A percentile compares a stretch with the other conserved stretches of the same genome.
These are phyloP conservation scores for Arabis hirsuta DNA, from an alignment of 345 rosid genomes.

Conservation along the genomic window DNA sequence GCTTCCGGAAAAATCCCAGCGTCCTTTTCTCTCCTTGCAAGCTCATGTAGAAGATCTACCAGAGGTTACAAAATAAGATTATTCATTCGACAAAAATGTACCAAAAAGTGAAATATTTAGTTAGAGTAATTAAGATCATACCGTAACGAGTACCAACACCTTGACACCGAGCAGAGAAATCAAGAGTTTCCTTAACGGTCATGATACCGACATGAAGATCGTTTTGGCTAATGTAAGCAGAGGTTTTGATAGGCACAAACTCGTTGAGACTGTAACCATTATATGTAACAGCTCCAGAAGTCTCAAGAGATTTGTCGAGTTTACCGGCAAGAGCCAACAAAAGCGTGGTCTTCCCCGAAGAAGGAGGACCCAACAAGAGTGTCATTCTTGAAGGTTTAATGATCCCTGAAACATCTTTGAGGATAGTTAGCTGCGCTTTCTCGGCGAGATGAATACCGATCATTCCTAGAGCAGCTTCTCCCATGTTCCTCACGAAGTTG, in stretches of 20 bases:
- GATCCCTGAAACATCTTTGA: conserved; percentile 67
- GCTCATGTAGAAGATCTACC: conserved; percentile 69
- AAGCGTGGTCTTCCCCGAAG: conserved; percentile 85
- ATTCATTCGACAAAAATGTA: background rate
- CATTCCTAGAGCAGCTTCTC: conserved; percentile 59
- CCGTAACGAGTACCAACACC: conserved; percentile 86
- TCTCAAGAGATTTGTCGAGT: conserved; percentile 60
- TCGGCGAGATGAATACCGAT: conserved; percentile 63
- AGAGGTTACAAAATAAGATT: background rate
- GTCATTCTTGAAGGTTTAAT: conserved; percentile 82
- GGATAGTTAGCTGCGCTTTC: conserved; percentile 65
- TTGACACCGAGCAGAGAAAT: conserved; percentile 84
- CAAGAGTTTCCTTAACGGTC: conserved; percentile 86
- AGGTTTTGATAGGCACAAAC: conserved; percentile 76
- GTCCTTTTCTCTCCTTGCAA: conserved; percentile 81
- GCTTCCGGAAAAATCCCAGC: conserved; percentile 87
- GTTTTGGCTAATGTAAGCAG: conserved; percentile 81
- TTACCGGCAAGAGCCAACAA: conserved; percentile 78
- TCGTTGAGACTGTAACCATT: conserved; percentile 66
- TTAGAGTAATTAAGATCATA: conserved; percentile 40
- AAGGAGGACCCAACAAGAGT: conserved; percentile 77
- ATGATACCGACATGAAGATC: conserved; percentile 83
- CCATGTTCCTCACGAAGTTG: conserved; percentile 62
- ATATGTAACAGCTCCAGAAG: conserved; percentile 63
- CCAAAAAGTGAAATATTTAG: background rate